These are phyloP conservation scores for Hyphopichia fennica DNA, from an alignment of 1,139 yeast genomes.

Conservation along the genomic window DNA sequence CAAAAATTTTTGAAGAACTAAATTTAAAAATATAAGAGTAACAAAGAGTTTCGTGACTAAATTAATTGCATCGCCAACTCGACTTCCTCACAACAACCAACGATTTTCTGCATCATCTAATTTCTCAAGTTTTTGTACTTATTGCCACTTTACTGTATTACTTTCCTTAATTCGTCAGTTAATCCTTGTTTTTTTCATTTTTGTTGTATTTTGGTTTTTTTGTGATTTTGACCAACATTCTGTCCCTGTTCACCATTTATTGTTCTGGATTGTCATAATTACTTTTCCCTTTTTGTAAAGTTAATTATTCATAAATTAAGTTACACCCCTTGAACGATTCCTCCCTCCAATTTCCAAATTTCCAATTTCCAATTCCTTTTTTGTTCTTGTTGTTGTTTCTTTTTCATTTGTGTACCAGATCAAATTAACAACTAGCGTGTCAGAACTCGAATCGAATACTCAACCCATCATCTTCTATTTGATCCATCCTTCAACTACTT, in stretches of 20 bases:
- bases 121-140: not conserved
- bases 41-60: not conserved
- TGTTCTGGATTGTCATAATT: not conserved
- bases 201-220: not conserved
- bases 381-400: not conserved
- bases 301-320: too few species aligned
- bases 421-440: conserved; percentile 1
- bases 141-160: not conserved
- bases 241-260: not conserved
- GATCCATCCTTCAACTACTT: not conserved
- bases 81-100: not conserved
- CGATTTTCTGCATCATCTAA: conserved; percentile 1
- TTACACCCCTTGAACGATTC: not conserved
- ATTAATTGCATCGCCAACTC: not conserved
- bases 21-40: too few species aligned
- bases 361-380: not conserved
- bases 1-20: too few species aligned
- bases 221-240: not conserved
- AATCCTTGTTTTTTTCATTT: not conserved
- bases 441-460: not conserved
- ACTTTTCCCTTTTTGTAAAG: not conserved
- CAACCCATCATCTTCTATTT: not conserved
- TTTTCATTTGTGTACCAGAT: not conserved
- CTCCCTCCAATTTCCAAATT: too few species aligned
- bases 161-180: not conserved